Base-by-base conservation (phyloP, 176 grass and related monocot genomes). In the sorghum (Sorghum bicolor) region DNA sequence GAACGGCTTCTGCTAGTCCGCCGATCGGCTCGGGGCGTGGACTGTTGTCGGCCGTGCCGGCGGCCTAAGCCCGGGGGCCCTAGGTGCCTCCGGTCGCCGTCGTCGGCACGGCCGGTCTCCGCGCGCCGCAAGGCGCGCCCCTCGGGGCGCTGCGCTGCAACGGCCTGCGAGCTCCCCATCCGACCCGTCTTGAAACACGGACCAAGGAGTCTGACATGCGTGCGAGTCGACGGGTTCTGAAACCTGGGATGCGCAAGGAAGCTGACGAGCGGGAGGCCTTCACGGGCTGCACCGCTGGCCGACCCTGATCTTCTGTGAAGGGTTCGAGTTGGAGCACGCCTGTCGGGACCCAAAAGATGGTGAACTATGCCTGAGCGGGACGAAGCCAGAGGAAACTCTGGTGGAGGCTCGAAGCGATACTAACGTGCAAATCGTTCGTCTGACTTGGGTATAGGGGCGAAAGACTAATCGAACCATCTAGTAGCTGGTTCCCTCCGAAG, bases 331-430 rank as follows among this genome's bases (percentile, higher is more conserved):
- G 83, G 83, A 92, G 83, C 90, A 92, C 67, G 83, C 86, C 80
- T 90, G 68, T 91, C 81, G 81, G 86, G 89, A 94, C 89, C 83
- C 92, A 80, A 91, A 94, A 91, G 89, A 94, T 94, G 89, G 83
- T 91, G 89, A 94, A 91, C 92, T 94, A 94, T 94, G 88, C 89
- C 86, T 84, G 89, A 91, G 86, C 80, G 71, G 45, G 78, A 76
- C 43, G 75, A 89, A 85, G 82, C 87, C 57, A 86, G 88, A 90
- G 88, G 88, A 90, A 90, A 90, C 88, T 90, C 78, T 90, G 78
- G 83, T 90, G 88, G 89, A 91, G 84, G 89, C 84, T 75, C 84
- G 68, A 74, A 87, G 89, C 75, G 80, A 91, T 91, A 91, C 89
- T 91, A 84, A 75, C 30, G 72, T 75, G 72, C 65, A 66, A 65